Conservation (phyloP, 495 filamentous ascomycete species). For the Penicillium cataractarum region DNA sequence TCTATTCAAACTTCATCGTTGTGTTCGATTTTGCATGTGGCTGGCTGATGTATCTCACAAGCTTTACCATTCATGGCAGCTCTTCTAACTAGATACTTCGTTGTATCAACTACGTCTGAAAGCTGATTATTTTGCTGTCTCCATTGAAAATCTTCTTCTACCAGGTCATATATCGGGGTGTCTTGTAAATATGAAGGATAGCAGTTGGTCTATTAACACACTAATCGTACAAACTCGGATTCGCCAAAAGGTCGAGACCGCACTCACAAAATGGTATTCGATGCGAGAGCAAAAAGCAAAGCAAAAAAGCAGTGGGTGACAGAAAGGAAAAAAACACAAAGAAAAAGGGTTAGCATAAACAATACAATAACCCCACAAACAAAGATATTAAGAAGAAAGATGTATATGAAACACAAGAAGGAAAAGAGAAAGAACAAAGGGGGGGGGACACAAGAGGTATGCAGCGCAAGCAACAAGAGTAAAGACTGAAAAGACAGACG, state of each 20-base stretch:
- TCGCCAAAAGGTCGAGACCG: slow-evolving; percentile 10
- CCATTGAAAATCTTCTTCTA: not conserved
- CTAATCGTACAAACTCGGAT: slow-evolving; percentile 20
- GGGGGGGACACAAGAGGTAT: slow-evolving; percentile 7
- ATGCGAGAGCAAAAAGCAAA: slow-evolving; percentile 4
- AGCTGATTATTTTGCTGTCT: not conserved
- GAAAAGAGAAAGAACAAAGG: slow-evolving; percentile 8
- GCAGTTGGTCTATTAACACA: slow-evolving; percentile 14
- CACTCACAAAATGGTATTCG: slow-evolving; percentile 27
- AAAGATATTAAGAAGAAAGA: slow-evolving; percentile 19
- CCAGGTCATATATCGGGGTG: not conserved
- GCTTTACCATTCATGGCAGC: too few species aligned
- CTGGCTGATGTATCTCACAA: too few species aligned
- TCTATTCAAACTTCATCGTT: too few species aligned
- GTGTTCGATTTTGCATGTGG: too few species aligned
- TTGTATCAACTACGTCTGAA: too few species aligned
- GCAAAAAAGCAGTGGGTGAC: not conserved
- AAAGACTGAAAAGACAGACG: slow-evolving; percentile 13
- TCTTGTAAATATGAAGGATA: not conserved
- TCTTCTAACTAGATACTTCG: too few species aligned
- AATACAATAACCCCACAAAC: slow-evolving; percentile 5
- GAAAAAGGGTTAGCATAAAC: slow-evolving; percentile 8
- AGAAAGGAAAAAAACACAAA: not conserved
- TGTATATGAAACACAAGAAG: slow-evolving; percentile 16
- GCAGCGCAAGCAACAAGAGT: slow-evolving; percentile 12